Conservation (phyloP, 1,284 basidiomycete species). For the Microbotryomycetes sp. region DNA sequence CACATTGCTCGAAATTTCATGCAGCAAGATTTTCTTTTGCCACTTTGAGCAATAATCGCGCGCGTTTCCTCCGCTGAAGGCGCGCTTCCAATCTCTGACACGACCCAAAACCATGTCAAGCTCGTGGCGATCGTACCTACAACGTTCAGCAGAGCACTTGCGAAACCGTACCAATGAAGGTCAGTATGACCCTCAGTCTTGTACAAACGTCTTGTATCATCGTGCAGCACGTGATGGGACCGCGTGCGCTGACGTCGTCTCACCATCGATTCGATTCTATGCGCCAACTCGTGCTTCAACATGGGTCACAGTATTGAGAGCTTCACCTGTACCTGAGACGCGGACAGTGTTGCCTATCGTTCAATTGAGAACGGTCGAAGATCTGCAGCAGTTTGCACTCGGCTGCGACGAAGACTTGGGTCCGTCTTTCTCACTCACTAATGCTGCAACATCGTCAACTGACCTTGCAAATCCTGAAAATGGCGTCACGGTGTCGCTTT, state of each 20-base stretch:
- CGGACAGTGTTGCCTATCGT: slow-evolving; percentile 20
- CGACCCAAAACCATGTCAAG: neutral
- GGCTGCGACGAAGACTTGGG: slow-evolving; percentile 81
- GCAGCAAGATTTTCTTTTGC: too few species aligned
- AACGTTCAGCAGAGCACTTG: slow-evolving; percentile 28
- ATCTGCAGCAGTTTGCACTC: slow-evolving; percentile 57
- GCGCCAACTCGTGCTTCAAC: neutral
- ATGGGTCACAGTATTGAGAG: slow-evolving; percentile 18
- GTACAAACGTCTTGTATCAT: neutral
- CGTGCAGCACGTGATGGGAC: neutral
- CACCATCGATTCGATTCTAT: too few species aligned
- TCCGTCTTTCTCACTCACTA: neutral
- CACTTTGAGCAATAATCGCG: too few species aligned
- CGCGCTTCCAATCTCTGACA: too few species aligned
- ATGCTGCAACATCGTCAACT: neutral
- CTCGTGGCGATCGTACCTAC: slow-evolving; percentile 23
- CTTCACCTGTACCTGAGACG: slow-evolving; percentile 9
- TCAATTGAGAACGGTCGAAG: slow-evolving; percentile 56
- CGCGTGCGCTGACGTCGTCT: neutral
- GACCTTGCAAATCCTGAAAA: neutral
- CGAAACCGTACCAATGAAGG: slow-evolving; percentile 16
- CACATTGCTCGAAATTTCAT: too few species aligned
- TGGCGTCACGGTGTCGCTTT: neutral
- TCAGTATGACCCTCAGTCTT: neutral
- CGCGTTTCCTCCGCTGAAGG: too few species aligned